Evolutionary conservation across 345 rosid genomes (phyloP).

Genomic region (Punica granatum): DNA sequence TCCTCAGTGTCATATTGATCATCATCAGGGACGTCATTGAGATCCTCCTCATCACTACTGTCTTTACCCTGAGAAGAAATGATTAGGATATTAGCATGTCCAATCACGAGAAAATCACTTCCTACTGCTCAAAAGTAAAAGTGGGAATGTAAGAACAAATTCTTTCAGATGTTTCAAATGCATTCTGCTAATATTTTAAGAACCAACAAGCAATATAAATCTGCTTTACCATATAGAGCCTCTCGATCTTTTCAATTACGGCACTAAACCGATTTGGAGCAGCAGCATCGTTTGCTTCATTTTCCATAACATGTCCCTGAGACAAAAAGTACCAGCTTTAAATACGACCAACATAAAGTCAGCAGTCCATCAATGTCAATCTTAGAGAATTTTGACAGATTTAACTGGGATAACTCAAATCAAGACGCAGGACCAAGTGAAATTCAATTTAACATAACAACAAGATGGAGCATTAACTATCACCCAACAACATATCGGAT

Average conservation of each 20-base stretch:
- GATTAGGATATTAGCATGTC: conserved; percentile 12
- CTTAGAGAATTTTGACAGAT: background rate
- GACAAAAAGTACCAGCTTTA: background rate
- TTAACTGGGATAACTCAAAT: background rate
- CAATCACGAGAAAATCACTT: background rate
- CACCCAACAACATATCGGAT: background rate
- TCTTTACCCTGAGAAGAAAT: conserved; percentile 65
- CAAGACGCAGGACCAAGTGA: too few relatives aligned
- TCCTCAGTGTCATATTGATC: conserved; percentile 96
- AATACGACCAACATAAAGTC: background rate
- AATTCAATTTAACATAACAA: background rate
- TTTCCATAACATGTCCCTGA: conserved; percentile 46
- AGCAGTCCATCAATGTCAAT: background rate
- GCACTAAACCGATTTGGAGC: conserved; percentile 70
- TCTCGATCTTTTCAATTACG: conserved; percentile 94
- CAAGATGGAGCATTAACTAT: background rate
- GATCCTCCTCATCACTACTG: conserved; percentile 90
- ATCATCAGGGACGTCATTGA: conserved; percentile 76
- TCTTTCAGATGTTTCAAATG: background rate
- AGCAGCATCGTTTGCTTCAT: conserved; percentile 47
- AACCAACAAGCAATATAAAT: background rate
- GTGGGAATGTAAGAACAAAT: background rate
- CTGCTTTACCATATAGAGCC: conserved; percentile 70
- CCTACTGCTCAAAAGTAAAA: background rate
- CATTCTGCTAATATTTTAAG: background rate